Conservation (phyloP, 2,329 filamentous ascomycete species). For the Trichoderma cornu-damae region DNA sequence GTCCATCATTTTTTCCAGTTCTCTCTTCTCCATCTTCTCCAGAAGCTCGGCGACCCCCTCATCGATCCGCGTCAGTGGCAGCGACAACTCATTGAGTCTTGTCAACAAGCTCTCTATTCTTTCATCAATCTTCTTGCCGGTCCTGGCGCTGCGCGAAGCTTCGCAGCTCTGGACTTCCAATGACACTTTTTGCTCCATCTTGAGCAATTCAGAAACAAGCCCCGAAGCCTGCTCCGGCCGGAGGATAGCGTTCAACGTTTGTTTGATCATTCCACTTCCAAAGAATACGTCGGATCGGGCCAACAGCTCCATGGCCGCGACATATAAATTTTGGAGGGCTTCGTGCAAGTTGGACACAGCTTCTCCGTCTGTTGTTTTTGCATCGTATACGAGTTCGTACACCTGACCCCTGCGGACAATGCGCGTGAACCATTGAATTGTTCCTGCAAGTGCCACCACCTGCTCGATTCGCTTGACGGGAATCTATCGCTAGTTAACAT, state of each 20-base stretch:
- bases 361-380: background rate
- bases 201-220: background rate
- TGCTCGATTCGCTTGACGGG: slow-evolving; percentile 7
- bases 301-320: slow-evolving; percentile 11
- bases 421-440: slow-evolving; percentile 2
- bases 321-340: slow-evolving; percentile 2
- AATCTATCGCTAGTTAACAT: background rate
- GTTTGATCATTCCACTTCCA: background rate
- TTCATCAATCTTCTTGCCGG: background rate
- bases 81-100: background rate
- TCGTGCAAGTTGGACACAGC: background rate
- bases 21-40: background rate
- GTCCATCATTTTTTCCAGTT: background rate
- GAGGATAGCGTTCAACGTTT: background rate
- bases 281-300: background rate
- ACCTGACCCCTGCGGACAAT: slow-evolving; percentile 9
- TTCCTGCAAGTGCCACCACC: slow-evolving; percentile 7
- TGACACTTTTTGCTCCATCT: background rate
- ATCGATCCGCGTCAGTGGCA: background rate
- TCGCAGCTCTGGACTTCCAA: background rate
- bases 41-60: background rate
- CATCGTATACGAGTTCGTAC: background rate
- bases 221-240: background rate
- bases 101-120: background rate
- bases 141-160: background rate